phyloP scores from a whole-genome alignment of 1,284 basidiomycete species.

The Chalciporus sp. region DNA sequence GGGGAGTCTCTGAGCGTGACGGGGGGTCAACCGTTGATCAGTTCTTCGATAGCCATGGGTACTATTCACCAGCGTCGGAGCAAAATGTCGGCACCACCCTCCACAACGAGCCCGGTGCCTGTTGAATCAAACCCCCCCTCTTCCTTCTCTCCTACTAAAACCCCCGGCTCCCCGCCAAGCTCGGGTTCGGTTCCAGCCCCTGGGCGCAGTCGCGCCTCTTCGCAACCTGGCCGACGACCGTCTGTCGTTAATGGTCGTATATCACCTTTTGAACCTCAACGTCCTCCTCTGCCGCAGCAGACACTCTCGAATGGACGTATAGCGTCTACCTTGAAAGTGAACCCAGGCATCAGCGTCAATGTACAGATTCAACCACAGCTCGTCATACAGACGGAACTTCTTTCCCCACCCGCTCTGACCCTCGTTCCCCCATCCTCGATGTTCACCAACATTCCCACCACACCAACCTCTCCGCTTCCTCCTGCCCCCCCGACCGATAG shows the following conservation, averaged over 20 bases:
- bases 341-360: slow-evolving; percentile 43
- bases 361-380: slow-evolving; percentile 45
- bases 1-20: slow-evolving; percentile 33
- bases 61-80: slow-evolving; percentile 70
- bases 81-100: slow-evolving; percentile 61
- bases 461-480: slow-evolving; percentile 75
- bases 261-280: slow-evolving; percentile 47
- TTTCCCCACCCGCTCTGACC: slow-evolving; percentile 43
- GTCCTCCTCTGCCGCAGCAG: slow-evolving; percentile 52
- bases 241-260: slow-evolving; percentile 51
- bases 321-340: slow-evolving; percentile 59
- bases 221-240: slow-evolving; percentile 68
- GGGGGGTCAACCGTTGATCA: slow-evolving; percentile 49
- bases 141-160: slow-evolving; percentile 43
- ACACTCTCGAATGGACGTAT: slow-evolving; percentile 52
- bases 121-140: slow-evolving; percentile 55
- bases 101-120: slow-evolving; percentile 57
- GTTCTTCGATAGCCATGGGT: slow-evolving; percentile 59
- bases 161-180: slow-evolving; percentile 45
- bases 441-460: slow-evolving; percentile 60
- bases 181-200: slow-evolving; percentile 27
- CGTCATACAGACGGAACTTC: slow-evolving; percentile 54
- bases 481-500: slow-evolving; percentile 69
- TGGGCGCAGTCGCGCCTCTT: slow-evolving; percentile 63
- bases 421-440: slow-evolving; percentile 55